A percentile compares a stretch with the other conserved stretches of the same genome.
phyloP scores from a whole-genome alignment of 108 stramenopile species.

The Phaeodactylum tricornutum region DNA sequence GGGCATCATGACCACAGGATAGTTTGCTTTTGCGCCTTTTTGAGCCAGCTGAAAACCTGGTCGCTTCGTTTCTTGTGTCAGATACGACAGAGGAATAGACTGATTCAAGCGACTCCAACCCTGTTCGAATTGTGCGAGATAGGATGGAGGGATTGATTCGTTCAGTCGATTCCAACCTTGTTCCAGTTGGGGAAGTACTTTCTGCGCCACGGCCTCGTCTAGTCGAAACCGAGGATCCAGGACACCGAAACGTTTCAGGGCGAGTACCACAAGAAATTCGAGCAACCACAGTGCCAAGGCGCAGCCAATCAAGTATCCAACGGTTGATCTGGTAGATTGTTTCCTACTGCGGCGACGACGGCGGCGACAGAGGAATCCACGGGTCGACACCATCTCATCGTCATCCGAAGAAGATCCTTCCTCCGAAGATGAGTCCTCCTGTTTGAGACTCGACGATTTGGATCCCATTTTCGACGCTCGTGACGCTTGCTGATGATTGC shows the following conservation, averaged over 20 bases:
- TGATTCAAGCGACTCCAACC: not conserved
- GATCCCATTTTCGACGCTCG: too few species aligned
- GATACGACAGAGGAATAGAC: not conserved
- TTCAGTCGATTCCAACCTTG: not conserved
- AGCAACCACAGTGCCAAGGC: not conserved
- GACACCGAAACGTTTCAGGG: not conserved
- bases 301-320: too few species aligned
- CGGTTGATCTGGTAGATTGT: too few species aligned
- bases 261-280: not conserved
- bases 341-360: too few species aligned
- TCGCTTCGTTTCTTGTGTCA: conserved; percentile 10
- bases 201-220: not conserved
- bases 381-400: too few species aligned
- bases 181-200: not conserved
- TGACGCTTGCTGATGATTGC: too few species aligned
- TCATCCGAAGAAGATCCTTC: too few species aligned
- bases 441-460: too few species aligned
- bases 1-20: conserved; percentile 80
- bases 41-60: conserved; percentile 44
- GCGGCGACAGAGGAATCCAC: too few species aligned
- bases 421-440: too few species aligned
- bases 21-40: conserved; percentile 52
- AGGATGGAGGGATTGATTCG: not conserved
- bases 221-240: not conserved
- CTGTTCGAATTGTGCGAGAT: not conserved